Base-by-base conservation (phyloP, 2,329 filamentous ascomycete species). In the Lachnellula hyalina region DNA sequence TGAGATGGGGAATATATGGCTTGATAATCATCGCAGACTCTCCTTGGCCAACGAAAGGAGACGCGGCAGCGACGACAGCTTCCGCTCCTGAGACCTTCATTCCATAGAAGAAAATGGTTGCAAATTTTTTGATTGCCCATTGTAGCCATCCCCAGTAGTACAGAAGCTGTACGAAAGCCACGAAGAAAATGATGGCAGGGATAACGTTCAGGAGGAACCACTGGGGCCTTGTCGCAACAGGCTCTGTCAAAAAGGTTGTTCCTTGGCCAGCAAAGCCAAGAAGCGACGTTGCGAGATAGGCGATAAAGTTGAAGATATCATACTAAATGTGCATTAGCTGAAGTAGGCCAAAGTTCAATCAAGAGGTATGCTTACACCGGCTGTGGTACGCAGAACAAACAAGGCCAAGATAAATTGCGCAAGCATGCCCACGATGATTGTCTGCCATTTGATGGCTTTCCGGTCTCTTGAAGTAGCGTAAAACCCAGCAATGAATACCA, bases 141-240 rank as follows among this genome's bases (percentile, higher is more conserved):
- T 96, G 91, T 51, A 96, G 75, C 60, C 91, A 77, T 2, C 87
- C 88, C 64, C 85, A 78, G 76, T 92, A 87, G 76, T 89, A 95
- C 44, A 95, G 73, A 14, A 96, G 82, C 72, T 95, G 89, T 25
- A 96, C 90, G n/a, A 96, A 78, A 1, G 91, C 84, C 55, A 96
- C 88, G 82, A 96, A 96, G 83, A 96, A 96, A 75, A 96, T 90
- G 73, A 96, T 95, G 65, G 92, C 85, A 0, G 92, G 90, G n/a
- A 95, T 79, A 59, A 96, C 90, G 49, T 79, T 76, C 49, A 87
- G 78, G 60, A 96, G 77, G 80, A 96, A 96, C 81, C 80, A 90
- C 4, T 65, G 62, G 1, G 77, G 66, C 3, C 71, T 36, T 3
- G 75, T 67, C 5, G 77, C 75, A 7, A 71, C 69, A 0, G 64